phyloP scores from a whole-genome alignment of 768 basidiomycete genomes.

The Agaricus bisporus region DNA sequence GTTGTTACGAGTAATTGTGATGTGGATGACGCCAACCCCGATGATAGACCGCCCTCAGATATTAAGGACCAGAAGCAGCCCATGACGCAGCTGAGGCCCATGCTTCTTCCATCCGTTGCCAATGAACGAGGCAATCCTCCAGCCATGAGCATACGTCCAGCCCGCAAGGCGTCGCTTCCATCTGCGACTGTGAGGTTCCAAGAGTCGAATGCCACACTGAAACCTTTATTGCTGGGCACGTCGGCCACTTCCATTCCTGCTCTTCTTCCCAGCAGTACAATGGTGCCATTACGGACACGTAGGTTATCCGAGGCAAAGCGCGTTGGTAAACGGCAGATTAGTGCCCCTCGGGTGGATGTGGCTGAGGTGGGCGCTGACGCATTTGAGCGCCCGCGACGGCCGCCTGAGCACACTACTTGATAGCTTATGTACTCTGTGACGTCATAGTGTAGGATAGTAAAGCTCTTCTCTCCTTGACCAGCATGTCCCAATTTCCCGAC shows the following conservation, averaged over 20 bases:
- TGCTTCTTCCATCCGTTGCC: constrained; percentile 19
- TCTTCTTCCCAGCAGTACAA: constrained; percentile 19
- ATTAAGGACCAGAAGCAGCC: background rate
- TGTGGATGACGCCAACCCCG: background rate
- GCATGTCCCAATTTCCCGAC: constrained; percentile 74
- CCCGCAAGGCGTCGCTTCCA: background rate
- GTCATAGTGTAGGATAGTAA: constrained; percentile 14
- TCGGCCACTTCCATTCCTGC: constrained; percentile 17
- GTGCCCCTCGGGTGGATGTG: constrained; percentile 19
- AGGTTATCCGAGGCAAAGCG: constrained; percentile 17
- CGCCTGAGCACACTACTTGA: constrained; percentile 15
- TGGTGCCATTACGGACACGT: constrained; percentile 24
- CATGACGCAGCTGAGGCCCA: constrained; percentile 16
- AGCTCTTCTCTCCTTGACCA: constrained; percentile 13
- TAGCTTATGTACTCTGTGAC: constrained; percentile 14
- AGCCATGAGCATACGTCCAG: background rate
- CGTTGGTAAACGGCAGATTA: constrained; percentile 23
- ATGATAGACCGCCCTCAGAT: background rate
- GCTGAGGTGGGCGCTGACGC: constrained; percentile 16
- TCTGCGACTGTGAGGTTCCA: background rate
- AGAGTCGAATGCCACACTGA: constrained; percentile 14
- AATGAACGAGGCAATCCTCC: constrained; percentile 1
- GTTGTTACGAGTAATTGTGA: background rate
- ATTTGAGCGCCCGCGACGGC: constrained; percentile 36
- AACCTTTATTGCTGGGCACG: constrained; percentile 31